Base-by-base conservation (phyloP, 495 filamentous ascomycete species). In the Clohesyomyces aquaticus region DNA sequence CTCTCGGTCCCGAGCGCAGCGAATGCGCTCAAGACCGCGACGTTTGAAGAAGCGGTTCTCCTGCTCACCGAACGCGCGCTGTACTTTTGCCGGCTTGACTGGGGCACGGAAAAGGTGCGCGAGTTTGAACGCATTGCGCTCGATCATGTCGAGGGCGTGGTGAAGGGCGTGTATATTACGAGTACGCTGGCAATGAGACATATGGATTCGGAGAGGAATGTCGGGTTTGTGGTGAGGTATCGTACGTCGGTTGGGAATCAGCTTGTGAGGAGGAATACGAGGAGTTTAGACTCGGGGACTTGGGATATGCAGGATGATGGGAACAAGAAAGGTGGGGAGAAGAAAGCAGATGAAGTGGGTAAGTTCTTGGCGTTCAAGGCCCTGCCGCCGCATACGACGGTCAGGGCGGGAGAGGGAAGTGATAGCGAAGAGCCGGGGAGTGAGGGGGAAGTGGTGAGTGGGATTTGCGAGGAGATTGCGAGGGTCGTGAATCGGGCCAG, bases 11-110 rank as follows among this genome's bases (percentile, higher is more conserved):
- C 89, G 9, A 84, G 80, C 0, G 79, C 90, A 62, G 81, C 85
- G 8, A 85, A 87, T 49, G 87, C 83, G 0, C 75, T 88, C 4
- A 80, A 83, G 8, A 86, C 81, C 1, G 76, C 85, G 11, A 87
- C 90, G 0, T 88, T 97, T 54, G 89, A 91, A 64, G 94, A 98
- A 71, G 85, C 83, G 0, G 88, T 97, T 0, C 79, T 97, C 1
- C 80, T 98, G 1, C 79, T 98, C 8, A 98, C 93, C 4, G 87
- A 96, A 55, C 78, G 80, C 4, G 92, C 91, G 1, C 73, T 97
- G 4, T 98, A 97, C 70, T 84, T 87, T 49, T 95, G 92, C 71
- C 83, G 88, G 18, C 93, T 97, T 65, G 92, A 97, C 75, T 96
- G 91, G 89, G 87, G 88, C 62, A 83, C 90, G 3, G 93, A 96